These are phyloP conservation scores for Davidsoniella virescens DNA, from an alignment of 2,329 filamentous ascomycete species.

Conservation along the genomic window DNA sequence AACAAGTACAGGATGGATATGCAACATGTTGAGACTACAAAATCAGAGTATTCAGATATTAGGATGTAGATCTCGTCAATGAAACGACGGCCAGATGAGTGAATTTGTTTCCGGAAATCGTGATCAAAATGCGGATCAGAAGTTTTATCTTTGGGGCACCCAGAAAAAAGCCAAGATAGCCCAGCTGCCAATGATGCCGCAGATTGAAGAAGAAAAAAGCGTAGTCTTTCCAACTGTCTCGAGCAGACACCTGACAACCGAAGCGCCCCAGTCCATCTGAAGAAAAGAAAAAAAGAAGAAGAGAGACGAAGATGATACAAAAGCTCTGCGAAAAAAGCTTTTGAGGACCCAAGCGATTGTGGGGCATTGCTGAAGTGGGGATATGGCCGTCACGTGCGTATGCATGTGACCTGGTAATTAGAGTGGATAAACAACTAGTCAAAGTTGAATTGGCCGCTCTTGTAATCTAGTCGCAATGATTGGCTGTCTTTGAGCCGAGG, in stretches of 20 bases:
- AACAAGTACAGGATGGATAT: too few relatives aligned
- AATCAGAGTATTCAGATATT: neutral
- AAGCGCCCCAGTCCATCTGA: constrained; percentile 15
- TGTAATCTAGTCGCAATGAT: constrained; percentile 12
- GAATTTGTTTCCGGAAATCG: constrained; percentile 26
- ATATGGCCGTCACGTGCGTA: neutral
- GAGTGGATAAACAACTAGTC: neutral
- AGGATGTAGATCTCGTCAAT: constrained; percentile 40
- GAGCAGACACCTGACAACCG: constrained; percentile 19
- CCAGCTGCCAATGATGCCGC: constrained; percentile 15
- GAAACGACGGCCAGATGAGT: constrained; percentile 38
- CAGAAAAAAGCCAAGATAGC: constrained; percentile 19
- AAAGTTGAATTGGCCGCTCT: constrained; percentile 6
- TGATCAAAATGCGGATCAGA: constrained; percentile 31
- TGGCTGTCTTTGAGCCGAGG: constrained; percentile 12
- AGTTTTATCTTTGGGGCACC: constrained; percentile 10
- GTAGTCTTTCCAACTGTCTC: neutral
- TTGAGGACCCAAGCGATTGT: neutral
- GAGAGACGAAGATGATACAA: constrained; percentile 10
- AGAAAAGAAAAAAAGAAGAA: constrained; percentile 20
- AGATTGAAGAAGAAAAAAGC: constrained; percentile 21
- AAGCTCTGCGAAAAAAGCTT: neutral
- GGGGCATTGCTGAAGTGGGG: neutral
- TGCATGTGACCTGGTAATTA: neutral
- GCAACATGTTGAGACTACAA: too few relatives aligned